Evolutionary conservation across 1,139 yeast genomes (phyloP), one percentile per base, ranked within the genome.

Genomic region (Sugiyamaella neomexicana): DNA sequence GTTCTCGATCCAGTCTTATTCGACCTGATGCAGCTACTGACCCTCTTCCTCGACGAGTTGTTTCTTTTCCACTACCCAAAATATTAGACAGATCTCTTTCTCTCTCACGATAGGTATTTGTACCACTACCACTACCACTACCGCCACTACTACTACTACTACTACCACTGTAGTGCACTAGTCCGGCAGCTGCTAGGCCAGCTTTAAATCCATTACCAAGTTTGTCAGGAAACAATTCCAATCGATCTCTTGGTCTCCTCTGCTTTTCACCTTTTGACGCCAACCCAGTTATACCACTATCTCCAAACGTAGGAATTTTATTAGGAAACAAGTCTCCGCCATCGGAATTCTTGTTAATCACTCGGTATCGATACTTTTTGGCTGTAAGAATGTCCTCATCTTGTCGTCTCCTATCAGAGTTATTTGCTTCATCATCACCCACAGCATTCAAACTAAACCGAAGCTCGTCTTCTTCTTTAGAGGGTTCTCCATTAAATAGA

Each of bases 401-500:
- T 5, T 20, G 25, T 3, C 25, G 25, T 20, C 25, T 3, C 5
- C 25, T 20, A 20, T 20, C 25, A 20, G 25, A 20, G 5, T 20
- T 20, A 20, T 25, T 13, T 10, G 9, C 12, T 32, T 20, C 10
- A 12, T 17, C 34, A 20, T 37, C 34, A 6, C 6, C 31, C 32
- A 34, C 15, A 39, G 27, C 16, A 31, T 49, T 20, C 12, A 40
- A 23, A 27, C 41, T 23, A 31, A 41, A 36, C 15, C 50, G 43
- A 10, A 46, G 44, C 15, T 38, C 34, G 25, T 46, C 50, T n/a
- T 46, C 50, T 46, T 20, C 43, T 37, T 23, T 37, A 12, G 50
- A n/a, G 6, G 95, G 95, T 63, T 85, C 93, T 2, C 95, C 95
- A 63, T 86, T 85, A 16, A 85, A 66, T 57, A 85, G 72, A 68